These are phyloP conservation scores for Curvularia sp. DNA, from an alignment of 2,329 filamentous ascomycete species.

Conservation along the genomic window DNA sequence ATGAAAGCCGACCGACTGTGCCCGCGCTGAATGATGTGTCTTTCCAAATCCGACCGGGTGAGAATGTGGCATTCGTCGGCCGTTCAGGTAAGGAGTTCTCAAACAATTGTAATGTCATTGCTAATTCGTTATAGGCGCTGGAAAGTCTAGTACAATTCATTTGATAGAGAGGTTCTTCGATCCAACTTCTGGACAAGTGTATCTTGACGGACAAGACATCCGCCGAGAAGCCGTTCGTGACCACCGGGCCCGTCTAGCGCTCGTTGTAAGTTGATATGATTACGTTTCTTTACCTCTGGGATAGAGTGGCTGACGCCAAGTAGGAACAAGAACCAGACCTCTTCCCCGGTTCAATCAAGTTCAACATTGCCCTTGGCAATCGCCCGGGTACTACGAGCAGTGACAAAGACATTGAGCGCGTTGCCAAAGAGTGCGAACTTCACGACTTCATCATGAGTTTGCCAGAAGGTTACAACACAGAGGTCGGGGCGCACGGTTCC, in stretches of 20 bases:
- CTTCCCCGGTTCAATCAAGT: slow-evolving; percentile 54
- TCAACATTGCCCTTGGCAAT: slow-evolving; percentile 55
- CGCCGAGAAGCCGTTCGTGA: slow-evolving; percentile 46
- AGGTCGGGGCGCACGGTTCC: slow-evolving; percentile 54
- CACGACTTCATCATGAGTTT: slow-evolving; percentile 58
- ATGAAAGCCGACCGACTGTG: slow-evolving; percentile 41
- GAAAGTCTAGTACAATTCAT: slow-evolving; percentile 56
- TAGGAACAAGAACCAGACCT: slow-evolving; percentile 55
- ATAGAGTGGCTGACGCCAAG: slow-evolving; percentile 2
- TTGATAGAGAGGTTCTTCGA: slow-evolving; percentile 58
- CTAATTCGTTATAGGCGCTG: slow-evolving; percentile 42
- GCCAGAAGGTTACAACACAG: slow-evolving; percentile 57
- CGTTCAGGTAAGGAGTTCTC: slow-evolving; percentile 41
- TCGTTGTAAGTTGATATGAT: slow-evolving; percentile 44
- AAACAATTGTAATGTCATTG: background rate
- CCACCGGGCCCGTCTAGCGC: slow-evolving; percentile 51
- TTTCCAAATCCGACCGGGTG: slow-evolving; percentile 49
- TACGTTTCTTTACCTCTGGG: background rate
- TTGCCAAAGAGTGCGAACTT: slow-evolving; percentile 54
- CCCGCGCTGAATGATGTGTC: slow-evolving; percentile 50
- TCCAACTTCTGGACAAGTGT: slow-evolving; percentile 49
- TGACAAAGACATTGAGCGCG: slow-evolving; percentile 42
- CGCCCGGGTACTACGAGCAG: slow-evolving; percentile 34
- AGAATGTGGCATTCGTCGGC: slow-evolving; percentile 54
- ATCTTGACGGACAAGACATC: slow-evolving; percentile 54